Conservation (phyloP, 306 rosid species). For the Neltuma alba region DNA sequence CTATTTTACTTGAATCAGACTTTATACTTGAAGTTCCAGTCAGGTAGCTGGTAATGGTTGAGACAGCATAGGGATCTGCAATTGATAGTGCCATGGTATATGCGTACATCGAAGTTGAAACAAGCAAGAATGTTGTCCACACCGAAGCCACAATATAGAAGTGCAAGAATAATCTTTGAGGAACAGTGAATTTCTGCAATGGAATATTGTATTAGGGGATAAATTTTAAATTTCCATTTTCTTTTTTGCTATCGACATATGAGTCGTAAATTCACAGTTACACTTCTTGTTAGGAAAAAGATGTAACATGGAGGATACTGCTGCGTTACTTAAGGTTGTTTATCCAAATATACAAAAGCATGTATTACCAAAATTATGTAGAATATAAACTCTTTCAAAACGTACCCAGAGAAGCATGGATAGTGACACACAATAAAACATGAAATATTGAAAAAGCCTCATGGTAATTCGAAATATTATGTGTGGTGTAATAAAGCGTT, state of each 20-base stretch:
- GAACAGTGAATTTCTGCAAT: conserved; percentile 77
- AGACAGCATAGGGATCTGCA: conserved; percentile 52
- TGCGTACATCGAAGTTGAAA: conserved; percentile 73
- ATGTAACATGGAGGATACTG: background rate
- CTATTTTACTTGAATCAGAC: conserved; percentile 37
- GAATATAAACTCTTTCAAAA: background rate
- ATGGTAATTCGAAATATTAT: background rate
- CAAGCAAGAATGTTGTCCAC: conserved; percentile 82
- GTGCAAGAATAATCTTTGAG: conserved; percentile 79
- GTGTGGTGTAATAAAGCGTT: background rate
- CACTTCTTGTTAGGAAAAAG: background rate
- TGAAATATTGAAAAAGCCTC: background rate
- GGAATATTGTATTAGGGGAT: background rate
- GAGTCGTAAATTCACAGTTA: background rate
- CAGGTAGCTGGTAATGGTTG: conserved; percentile 59
- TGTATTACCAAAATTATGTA: background rate
- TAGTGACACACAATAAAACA: background rate
- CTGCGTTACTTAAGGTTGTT: background rate
- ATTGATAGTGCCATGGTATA: conserved; percentile 51
- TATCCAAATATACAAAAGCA: background rate
- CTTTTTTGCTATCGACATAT: background rate
- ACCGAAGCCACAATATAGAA: conserved; percentile 67
- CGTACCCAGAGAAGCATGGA: background rate
- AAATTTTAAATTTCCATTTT: background rate
- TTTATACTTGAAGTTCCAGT: conserved; percentile 64